A percentile compares a stretch with the other conserved stretches of the same genome.
Conservation (phyloP, 306 rosid species). For the Argentina anserina region DNA sequence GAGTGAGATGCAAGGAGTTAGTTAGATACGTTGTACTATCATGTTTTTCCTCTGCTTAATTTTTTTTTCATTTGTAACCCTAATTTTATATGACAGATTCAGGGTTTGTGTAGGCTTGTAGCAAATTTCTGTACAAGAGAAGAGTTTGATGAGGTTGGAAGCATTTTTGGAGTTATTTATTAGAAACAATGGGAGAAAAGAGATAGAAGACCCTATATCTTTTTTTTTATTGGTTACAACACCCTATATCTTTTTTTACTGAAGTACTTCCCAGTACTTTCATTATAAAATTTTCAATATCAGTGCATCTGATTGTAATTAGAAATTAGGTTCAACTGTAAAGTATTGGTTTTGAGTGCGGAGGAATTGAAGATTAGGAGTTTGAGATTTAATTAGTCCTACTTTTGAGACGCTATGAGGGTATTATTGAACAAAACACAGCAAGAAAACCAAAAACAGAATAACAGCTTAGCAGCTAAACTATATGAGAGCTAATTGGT, state of each 20-base stretch:
- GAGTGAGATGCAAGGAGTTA: background rate
- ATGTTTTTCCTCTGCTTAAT: background rate
- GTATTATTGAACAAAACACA: background rate
- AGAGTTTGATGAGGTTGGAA: background rate
- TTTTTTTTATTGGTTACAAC: too few relatives aligned
- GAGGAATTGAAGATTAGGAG: background rate
- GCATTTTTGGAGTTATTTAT: background rate
- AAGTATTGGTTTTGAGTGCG: background rate
- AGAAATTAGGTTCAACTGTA: too few relatives aligned
- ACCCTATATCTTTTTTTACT: background rate
- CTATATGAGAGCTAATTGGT: background rate
- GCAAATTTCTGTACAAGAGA: background rate
- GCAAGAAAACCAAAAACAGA: background rate
- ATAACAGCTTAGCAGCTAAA: background rate
- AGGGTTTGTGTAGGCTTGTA: background rate
- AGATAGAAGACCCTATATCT: background rate
- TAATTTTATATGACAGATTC: background rate
- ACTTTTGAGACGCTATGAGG: background rate
- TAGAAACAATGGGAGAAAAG: background rate
- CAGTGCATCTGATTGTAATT: background rate
- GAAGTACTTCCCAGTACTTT: background rate
- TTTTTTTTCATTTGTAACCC: background rate
- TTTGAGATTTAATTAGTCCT: background rate
- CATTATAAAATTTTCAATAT: background rate
- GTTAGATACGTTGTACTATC: background rate